Percentiles rank a stretch among this genome's conserved stretches.
These are phyloP conservation scores for Tricholomella constricta DNA, from an alignment of 768 basidiomycete species.

Conservation along the genomic window DNA sequence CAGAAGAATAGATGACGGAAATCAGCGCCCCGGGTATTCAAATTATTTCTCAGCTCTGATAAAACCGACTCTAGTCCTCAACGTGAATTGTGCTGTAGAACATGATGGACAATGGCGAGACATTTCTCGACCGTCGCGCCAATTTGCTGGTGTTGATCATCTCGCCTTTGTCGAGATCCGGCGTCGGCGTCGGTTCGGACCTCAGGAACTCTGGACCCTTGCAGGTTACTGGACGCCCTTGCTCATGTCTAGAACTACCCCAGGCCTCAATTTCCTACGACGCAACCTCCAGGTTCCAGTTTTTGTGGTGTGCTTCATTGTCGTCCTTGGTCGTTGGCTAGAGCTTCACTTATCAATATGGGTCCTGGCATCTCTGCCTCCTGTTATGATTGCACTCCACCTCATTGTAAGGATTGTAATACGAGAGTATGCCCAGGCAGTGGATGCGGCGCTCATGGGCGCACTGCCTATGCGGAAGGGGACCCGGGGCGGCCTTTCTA, in stretches of 20 bases:
- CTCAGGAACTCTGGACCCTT: not conserved
- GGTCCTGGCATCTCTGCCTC: not conserved
- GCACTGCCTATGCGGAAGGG: not conserved
- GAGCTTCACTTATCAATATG: not conserved
- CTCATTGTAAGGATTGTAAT: not conserved
- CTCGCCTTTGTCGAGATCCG: not conserved
- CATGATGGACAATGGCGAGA: not conserved
- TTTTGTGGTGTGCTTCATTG: constrained; percentile 6
- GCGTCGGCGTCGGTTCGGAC: constrained; percentile 4
- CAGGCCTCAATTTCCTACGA: constrained; percentile 6
- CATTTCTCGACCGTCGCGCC: not conserved
- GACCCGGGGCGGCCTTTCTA: not conserved
- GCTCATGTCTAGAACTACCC: constrained; percentile 9
- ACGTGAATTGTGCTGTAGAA: not conserved
- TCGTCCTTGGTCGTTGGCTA: not conserved
- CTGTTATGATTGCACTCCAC: not conserved
- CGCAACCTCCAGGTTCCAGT: constrained; percentile 1
- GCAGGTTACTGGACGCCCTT: not conserved
- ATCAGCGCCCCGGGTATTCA: not conserved
- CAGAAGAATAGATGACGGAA: not conserved
- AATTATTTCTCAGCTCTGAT: not conserved
- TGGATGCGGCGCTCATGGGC: not conserved
- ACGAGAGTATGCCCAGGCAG: not conserved
- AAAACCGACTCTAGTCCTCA: not conserved
- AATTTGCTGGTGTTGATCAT: not conserved